A percentile compares a stretch with the other conserved stretches of the same genome.
phyloP scores from a whole-genome alignment of 768 basidiomycete genomes.

The Collybiopsis confluens region DNA sequence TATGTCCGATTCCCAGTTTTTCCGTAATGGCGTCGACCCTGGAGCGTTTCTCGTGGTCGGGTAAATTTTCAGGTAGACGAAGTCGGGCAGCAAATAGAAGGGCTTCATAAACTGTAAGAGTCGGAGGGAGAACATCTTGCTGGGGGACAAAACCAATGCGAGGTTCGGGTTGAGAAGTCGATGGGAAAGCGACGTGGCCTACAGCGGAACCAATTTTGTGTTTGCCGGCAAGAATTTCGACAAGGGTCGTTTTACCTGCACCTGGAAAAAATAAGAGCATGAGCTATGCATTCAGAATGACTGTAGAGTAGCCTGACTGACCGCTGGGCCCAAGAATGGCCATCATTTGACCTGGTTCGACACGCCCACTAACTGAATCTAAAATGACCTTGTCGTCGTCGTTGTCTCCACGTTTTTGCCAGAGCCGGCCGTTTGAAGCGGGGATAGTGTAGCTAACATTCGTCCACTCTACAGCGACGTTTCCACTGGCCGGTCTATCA shows the following conservation, averaged over 20 bases:
- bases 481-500: slow-evolving; percentile 39
- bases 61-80: slow-evolving; percentile 72
- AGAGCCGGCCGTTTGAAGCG: slow-evolving; percentile 11
- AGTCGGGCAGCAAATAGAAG: slow-evolving; percentile 83
- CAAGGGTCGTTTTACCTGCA: slow-evolving; percentile 87
- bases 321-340: slow-evolving; percentile 92
- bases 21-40: slow-evolving; percentile 69
- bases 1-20: slow-evolving; percentile 69
- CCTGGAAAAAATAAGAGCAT: slow-evolving; percentile 30
- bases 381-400: slow-evolving; percentile 67
- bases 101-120: slow-evolving; percentile 77
- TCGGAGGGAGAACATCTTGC: slow-evolving; percentile 76
- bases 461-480: slow-evolving; percentile 64
- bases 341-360: slow-evolving; percentile 82
- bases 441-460: slow-evolving; percentile 65
- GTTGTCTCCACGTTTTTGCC: slow-evolving; percentile 19
- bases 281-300: too few relatives aligned
- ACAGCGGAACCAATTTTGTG: slow-evolving; percentile 65
- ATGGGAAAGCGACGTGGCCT: slow-evolving; percentile 61
- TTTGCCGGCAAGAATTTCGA: slow-evolving; percentile 87
- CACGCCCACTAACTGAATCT: slow-evolving; percentile 61
- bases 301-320: too few relatives aligned
- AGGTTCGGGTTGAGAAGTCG: slow-evolving; percentile 18
- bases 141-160: slow-evolving; percentile 82
- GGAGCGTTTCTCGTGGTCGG: slow-evolving; percentile 54